phyloP scores from a whole-genome alignment of 257 asterid species.

The Nicotiana undulata region DNA sequence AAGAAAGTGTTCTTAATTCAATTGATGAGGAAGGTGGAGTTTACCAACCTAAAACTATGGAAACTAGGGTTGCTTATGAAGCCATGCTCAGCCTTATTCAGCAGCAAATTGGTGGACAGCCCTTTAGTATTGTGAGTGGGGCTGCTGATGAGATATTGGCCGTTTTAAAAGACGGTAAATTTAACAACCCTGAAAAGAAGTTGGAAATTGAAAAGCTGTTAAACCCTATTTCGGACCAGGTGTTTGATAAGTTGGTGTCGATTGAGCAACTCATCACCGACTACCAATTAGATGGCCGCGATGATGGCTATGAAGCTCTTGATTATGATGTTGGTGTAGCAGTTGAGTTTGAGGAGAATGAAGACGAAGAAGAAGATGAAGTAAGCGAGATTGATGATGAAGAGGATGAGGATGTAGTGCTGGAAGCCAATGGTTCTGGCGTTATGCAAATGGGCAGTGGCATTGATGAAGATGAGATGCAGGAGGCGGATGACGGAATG shows the following conservation, averaged over 20 bases:
- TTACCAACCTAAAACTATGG: conserved; percentile 36
- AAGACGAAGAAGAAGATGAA: conserved; percentile 32
- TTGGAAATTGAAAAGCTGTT: conserved; percentile 34
- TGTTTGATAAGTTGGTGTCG: conserved; percentile 24
- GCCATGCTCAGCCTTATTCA: conserved; percentile 31
- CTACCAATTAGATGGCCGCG: conserved; percentile 22
- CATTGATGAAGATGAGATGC: conserved; percentile 34
- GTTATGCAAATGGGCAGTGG: conserved; percentile 41
- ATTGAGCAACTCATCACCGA: conserved; percentile 26
- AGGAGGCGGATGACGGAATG: conserved; percentile 26
- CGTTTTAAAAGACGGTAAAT: conserved; percentile 24
- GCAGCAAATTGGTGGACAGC: conserved; percentile 37
- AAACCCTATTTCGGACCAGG: conserved; percentile 15
- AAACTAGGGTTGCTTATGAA: conserved; percentile 39
- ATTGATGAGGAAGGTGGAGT: conserved; percentile 23
- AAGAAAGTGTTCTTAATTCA: conserved; percentile 27
- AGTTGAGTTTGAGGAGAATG: conserved; percentile 44
- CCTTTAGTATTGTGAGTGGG: conserved; percentile 32
- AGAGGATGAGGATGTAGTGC: conserved; percentile 32
- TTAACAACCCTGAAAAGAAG: conserved; percentile 28
- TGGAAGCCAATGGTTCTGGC: conserved; percentile 20
- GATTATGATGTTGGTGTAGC: conserved; percentile 40
- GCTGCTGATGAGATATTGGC: conserved; percentile 40
- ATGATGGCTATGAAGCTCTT: conserved; percentile 24
- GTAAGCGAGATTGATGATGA: conserved; percentile 39